Base-by-base conservation (phyloP, 768 basidiomycete species). In the Termitomyces sp. region DNA sequence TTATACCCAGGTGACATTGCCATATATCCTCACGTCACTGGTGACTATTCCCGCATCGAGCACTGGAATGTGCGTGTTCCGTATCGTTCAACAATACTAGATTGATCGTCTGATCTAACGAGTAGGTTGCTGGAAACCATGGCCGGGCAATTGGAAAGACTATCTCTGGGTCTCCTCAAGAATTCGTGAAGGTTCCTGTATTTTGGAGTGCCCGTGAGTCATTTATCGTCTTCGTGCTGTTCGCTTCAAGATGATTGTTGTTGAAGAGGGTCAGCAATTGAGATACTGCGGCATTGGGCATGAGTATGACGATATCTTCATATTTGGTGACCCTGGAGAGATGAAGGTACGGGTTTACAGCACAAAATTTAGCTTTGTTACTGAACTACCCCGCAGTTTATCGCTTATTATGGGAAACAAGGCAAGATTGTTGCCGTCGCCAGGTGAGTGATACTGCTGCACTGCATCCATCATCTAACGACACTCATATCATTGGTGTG, bases 161-260 rank as follows among this genome's bases (percentile, higher is more conserved):
- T 9, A 92, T 96, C 62, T 78, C 87, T 53, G 86, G 77, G 48
- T 78, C 71, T 57, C 75, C 74, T 32, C 81, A 84, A 60, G 82
- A 86, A n/a, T 93, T 88, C 70, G 77, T 77, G 47, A 94, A 93
- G 72, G 74, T 90, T 12, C 92, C 92, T 0, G 73, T 93, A 37
- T 95, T 95, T 75, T 95, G 94, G 94, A 92, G 90, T 67, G 89
- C 91, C 22, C 88, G 88, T 90, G 66, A 55, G 88, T 81, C 9
- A 53, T 1, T 41, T 6, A 31, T 9, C 9, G 5, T 16, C 18
- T 43, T 3, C 16, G 12, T 13, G 14, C 24, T 16, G 51, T 20
- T 31, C 63, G 26, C n/a, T 39, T 29, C 12, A 22, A n/a, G 12
- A 26, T 36, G 50, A 48, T 53, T 39, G 8, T 52, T 36, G 4